Conservation (phyloP, 2,329 filamentous ascomycete species). For the Diaporthe eres region DNA sequence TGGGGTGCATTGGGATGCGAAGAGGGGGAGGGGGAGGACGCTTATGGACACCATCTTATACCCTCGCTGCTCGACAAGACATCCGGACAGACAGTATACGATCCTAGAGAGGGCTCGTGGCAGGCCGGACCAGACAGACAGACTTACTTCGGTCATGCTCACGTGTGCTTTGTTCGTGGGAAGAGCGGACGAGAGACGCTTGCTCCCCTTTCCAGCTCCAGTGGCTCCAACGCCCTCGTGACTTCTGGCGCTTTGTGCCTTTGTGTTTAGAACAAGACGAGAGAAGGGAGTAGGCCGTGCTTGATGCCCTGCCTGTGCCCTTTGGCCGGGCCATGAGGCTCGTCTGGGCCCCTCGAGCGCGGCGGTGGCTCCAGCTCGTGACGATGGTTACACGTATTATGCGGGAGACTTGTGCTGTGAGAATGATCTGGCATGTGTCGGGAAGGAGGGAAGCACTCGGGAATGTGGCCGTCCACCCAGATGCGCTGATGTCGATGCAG, state of each 20-base stretch:
- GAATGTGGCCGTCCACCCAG: neutral
- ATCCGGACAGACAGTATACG: neutral
- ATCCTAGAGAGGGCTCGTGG: neutral
- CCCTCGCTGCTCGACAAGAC: neutral
- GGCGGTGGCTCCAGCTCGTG: neutral
- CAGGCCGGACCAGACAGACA: constrained; percentile 6
- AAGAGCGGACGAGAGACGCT: neutral
- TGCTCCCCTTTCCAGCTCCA: neutral
- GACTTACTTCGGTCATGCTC: constrained; percentile 4
- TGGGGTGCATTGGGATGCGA: neutral
- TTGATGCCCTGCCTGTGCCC: neutral
- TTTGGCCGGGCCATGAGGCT: neutral
- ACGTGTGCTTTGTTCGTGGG: constrained; percentile 29
- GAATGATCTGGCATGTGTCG: constrained; percentile 18
- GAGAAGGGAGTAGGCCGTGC: neutral
- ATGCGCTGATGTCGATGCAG: constrained; percentile 17
- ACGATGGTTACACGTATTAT: constrained; percentile 15
- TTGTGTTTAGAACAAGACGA: neutral
- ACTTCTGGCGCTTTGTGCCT: constrained; percentile 21
- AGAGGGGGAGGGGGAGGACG: neutral
- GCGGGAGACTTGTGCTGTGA: constrained; percentile 6
- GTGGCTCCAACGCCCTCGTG: constrained; percentile 4
- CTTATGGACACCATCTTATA: constrained; percentile 24
- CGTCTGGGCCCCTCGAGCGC: neutral
- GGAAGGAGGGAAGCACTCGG: constrained; percentile 4